These are phyloP conservation scores for Penicillium sp. DNA, from an alignment of 2,329 filamentous ascomycete genomes.

Conservation along the genomic window DNA sequence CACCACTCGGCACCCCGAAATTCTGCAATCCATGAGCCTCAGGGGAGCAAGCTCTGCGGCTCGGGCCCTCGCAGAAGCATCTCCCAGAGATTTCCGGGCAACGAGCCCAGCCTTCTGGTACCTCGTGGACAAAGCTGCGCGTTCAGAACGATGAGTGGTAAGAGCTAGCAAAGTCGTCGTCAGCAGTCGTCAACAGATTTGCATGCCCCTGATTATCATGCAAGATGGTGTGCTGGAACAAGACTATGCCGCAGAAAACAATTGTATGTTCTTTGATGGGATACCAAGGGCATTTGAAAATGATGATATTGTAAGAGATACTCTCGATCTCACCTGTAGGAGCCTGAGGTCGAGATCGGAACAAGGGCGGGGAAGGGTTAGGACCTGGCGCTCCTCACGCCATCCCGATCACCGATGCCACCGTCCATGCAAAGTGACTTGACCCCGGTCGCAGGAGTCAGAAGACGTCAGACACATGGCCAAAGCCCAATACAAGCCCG, in stretches of 20 bases:
- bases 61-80: conserved; percentile 8
- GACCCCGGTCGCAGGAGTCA: background rate
- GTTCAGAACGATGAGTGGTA: conserved; percentile 3
- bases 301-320: background rate
- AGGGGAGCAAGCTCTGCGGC: background rate
- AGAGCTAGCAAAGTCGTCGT: conserved; percentile 3
- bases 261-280: background rate
- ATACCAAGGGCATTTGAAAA: background rate
- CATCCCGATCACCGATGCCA: background rate
- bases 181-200: conserved; percentile 10
- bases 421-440: background rate
- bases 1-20: background rate
- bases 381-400: background rate
- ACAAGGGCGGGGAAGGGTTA: background rate
- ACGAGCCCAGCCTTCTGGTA: conserved; percentile 5
- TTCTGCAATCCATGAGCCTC: background rate
- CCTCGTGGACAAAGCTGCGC: background rate
- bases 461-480: conserved; percentile 1
- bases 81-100: conserved; percentile 1
- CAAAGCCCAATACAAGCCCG: background rate
- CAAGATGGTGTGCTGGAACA: background rate
- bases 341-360: background rate
- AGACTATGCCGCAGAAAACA: background rate
- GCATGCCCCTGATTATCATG: conserved; percentile 9
- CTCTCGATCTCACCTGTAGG: background rate